Base-by-base conservation (phyloP, 2,329 filamentous ascomycete species). In the Ampelomyces quisqualis region DNA sequence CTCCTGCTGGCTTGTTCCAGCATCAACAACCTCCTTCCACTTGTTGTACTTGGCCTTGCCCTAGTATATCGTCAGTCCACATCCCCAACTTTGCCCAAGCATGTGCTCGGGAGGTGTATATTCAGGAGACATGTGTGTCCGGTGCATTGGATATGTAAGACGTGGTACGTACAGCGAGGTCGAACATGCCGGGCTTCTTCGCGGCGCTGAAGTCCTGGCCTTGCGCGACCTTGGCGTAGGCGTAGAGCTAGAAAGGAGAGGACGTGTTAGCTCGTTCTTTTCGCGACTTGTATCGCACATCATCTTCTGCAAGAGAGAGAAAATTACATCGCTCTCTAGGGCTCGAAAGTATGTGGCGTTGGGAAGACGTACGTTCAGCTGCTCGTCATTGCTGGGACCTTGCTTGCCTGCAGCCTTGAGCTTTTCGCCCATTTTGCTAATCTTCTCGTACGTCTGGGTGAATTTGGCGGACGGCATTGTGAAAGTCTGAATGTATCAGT, bases 11-110 rank as follows among this genome's bases (percentile, higher is more conserved):
- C 77, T 80, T 54, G 82, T 65, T 35, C 77, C 80, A 45, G 82
- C 77, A 47, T 90, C 79, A 60, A 81, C 79, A 49, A 82, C 61
- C 64, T 82, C 78, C 71, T 88, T 73, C 89, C 89, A 95, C 39
- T 85, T 81, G 59, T 76, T 78, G 73, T 84, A 80, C 79, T 94
- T 95, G 60, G 81, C 81, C 75, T 93, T 94, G 72, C 76, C 82
- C 86, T 89, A 58, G 13, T 14, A n/a, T 11, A n/a, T n/a, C 22
- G n/a, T 43, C 32, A 54, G 40, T 34, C 15, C 29, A 11, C 26
- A 13, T 4, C 11, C 13, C 2, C 10, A 23, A 23, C 21, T 23
- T 6, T 23, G 10, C 10, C 23, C n/a, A n/a, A n/a, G n/a, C n/a
- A n/a, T n/a, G n/a, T n/a, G n/a, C n/a, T n/a, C n/a, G n/a, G n/a